Evolutionary conservation across 495 filamentous ascomycete species (phyloP).

Genomic region (Elaphomyces granulatus): DNA sequence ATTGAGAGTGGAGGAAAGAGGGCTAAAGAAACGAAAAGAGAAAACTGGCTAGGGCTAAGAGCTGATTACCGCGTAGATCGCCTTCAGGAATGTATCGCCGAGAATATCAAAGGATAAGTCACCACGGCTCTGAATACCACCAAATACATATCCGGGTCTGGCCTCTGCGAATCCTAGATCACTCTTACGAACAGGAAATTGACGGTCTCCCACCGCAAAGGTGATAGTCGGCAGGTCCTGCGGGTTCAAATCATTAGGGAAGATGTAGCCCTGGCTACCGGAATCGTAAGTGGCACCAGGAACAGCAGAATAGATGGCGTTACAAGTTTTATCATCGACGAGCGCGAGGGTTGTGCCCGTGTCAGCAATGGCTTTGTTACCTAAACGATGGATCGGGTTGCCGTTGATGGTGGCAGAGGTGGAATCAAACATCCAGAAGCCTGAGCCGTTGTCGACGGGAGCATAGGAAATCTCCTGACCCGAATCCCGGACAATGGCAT

Average conservation of each 20-base stretch:
- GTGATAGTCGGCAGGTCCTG: slow-evolving; percentile 51
- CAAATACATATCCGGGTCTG: slow-evolving; percentile 48
- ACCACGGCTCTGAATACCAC: slow-evolving; percentile 62
- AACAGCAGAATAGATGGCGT: slow-evolving; percentile 57
- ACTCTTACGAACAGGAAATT: slow-evolving; percentile 58
- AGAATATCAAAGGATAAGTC: slow-evolving; percentile 54
- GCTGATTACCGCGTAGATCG: slow-evolving; percentile 61
- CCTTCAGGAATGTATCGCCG: slow-evolving; percentile 61
- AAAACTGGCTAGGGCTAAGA: too few relatives aligned
- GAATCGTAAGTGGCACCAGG: slow-evolving; percentile 50
- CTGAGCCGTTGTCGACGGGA: slow-evolving; percentile 49
- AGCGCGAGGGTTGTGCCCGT: slow-evolving; percentile 65
- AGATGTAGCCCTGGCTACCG: slow-evolving; percentile 52
- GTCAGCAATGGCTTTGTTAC: slow-evolving; percentile 67
- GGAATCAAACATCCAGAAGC: slow-evolving; percentile 61
- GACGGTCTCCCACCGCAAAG: slow-evolving; percentile 50
- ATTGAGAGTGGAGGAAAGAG: too few relatives aligned
- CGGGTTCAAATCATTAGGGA: slow-evolving; percentile 40
- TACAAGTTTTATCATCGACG: slow-evolving; percentile 48
- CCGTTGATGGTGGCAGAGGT: slow-evolving; percentile 46
- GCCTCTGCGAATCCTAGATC: slow-evolving; percentile 52
- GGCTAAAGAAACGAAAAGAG: too few relatives aligned
- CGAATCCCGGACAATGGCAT: slow-evolving; percentile 41
- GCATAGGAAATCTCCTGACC: slow-evolving; percentile 47
- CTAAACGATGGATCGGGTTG: slow-evolving; percentile 37